A percentile compares a stretch with the other conserved stretches of the same genome.
These are phyloP conservation scores for Boechera divaricarpa DNA, from an alignment of 345 rosid genomes.

Conservation along the genomic window DNA sequence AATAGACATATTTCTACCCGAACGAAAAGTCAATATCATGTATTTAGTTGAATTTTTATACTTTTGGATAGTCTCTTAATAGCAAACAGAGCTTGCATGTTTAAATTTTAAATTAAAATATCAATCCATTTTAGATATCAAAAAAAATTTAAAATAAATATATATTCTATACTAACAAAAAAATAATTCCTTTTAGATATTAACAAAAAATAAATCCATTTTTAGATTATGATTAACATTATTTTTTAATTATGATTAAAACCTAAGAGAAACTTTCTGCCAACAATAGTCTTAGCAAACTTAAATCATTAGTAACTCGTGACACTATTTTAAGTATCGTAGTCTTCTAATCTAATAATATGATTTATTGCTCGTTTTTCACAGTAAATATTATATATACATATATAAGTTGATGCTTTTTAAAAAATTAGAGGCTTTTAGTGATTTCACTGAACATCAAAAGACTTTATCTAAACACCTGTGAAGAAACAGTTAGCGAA, in stretches of 20 bases:
- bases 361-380: not conserved
- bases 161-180: not conserved
- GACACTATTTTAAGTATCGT: not conserved
- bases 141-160: not conserved
- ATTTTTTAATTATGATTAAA: not conserved
- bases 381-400: not conserved
- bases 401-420: not conserved
- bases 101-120: not conserved
- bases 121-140: not conserved
- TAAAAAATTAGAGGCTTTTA: not conserved
- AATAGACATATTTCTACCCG: conserved; percentile 5
- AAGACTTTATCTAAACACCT: conserved; percentile 1
- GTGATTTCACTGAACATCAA: not conserved
- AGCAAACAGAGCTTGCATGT: not conserved
- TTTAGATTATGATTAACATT: not conserved
- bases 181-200: not conserved
- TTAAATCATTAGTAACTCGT: not conserved
- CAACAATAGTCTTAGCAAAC: not conserved
- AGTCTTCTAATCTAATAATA: not conserved
- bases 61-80: not conserved
- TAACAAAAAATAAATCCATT: not conserved
- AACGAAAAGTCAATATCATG: conserved; percentile 2
- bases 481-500: conserved; percentile 15
- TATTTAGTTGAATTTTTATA: not conserved
- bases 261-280: not conserved